These are phyloP conservation scores for Tagetes patula DNA, from an alignment of 129 eudicot species.

Conservation along the genomic window DNA sequence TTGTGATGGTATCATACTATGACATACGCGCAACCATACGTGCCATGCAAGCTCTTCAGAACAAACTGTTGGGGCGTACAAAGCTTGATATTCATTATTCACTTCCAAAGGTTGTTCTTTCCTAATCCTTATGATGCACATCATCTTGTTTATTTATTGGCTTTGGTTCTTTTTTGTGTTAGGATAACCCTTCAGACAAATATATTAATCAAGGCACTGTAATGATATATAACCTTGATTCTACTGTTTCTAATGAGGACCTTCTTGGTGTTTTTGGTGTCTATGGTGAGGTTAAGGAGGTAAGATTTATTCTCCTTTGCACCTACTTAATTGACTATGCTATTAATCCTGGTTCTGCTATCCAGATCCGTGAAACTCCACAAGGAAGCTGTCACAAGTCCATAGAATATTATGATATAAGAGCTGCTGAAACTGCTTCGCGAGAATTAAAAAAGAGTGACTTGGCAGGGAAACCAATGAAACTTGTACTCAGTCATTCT, in stretches of 20 bases:
- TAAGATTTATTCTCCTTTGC: constrained; percentile 32
- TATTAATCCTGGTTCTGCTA: constrained; percentile 20
- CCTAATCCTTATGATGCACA: constrained; percentile 12
- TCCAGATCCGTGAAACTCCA: constrained; percentile 79
- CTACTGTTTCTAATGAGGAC: constrained; percentile 69
- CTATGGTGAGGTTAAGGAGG: constrained; percentile 97
- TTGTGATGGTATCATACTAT: constrained; percentile 92
- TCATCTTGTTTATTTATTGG: background rate
- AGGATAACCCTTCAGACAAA: constrained; percentile 72
- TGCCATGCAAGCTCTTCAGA: constrained; percentile 90
- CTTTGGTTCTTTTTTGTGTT: too few species aligned
- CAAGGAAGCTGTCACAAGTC: constrained; percentile 55
- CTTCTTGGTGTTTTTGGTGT: constrained; percentile 67
- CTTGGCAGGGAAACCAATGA: constrained; percentile 64
- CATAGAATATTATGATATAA: constrained; percentile 77
- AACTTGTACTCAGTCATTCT: constrained; percentile 61
- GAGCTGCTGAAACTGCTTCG: constrained; percentile 86
- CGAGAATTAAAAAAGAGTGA: constrained; percentile 71
- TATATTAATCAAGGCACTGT: constrained; percentile 79
- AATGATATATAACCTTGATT: constrained; percentile 67
- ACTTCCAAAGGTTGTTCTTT: constrained; percentile 66
- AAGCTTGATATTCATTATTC: constrained; percentile 91
- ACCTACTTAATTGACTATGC: background rate
- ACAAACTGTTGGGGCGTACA: constrained; percentile 62
- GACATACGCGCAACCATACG: constrained; percentile 87